Conservation (phyloP, 441 rosid genomes). For the Corymbia citriodora region DNA sequence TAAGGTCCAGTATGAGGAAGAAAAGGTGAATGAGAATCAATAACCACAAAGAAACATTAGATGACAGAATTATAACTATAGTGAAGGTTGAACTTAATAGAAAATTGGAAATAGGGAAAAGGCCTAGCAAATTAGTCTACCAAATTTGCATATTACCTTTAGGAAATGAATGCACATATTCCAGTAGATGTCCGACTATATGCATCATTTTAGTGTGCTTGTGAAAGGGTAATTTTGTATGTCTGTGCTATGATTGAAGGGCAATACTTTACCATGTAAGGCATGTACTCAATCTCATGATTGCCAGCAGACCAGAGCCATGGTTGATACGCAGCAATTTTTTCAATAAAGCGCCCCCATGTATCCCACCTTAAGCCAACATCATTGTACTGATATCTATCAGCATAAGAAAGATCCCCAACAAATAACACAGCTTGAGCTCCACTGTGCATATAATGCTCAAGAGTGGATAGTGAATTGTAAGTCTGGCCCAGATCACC, state of each 20-base stretch:
- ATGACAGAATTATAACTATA: neutral
- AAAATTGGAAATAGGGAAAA: neutral
- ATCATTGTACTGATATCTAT: neutral
- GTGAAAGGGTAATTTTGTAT: neutral
- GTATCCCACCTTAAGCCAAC: slow-evolving; percentile 7
- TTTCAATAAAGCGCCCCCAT: slow-evolving; percentile 9
- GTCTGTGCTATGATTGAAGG: neutral
- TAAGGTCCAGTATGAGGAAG: neutral
- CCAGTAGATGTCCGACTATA: neutral
- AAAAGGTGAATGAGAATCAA: neutral
- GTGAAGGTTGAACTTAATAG: neutral
- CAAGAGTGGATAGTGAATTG: slow-evolving; percentile 3
- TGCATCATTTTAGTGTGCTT: neutral
- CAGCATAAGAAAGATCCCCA: slow-evolving; percentile 10
- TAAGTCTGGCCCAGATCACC: slow-evolving; percentile 11
- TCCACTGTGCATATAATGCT: neutral
- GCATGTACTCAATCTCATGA: slow-evolving; percentile 6
- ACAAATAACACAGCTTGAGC: slow-evolving; percentile 1
- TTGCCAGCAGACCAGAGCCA: slow-evolving; percentile 11
- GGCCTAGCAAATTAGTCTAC: neutral
- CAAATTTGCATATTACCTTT: neutral
- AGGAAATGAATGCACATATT: neutral
- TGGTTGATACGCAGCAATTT: neutral
- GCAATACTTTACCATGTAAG: neutral
- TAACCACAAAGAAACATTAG: neutral